These are phyloP conservation scores for Diddensiella transvaalensis DNA, from an alignment of 805 yeast species.

Conservation along the genomic window DNA sequence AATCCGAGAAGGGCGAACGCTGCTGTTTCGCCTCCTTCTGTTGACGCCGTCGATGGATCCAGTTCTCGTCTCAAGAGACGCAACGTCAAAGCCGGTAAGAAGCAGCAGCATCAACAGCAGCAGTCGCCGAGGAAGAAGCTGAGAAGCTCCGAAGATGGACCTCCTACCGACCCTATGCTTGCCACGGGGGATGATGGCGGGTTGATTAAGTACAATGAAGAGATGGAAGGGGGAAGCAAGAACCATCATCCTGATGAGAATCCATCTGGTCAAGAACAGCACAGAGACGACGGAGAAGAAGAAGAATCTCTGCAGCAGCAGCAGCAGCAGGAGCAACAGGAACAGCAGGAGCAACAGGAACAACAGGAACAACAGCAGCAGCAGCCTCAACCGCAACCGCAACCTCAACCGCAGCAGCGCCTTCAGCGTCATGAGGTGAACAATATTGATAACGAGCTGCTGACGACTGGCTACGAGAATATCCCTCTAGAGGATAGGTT, in stretches of 20 bases:
- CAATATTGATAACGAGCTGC: constrained; percentile 1
- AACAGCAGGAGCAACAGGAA: not conserved
- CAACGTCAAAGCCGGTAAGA: not conserved
- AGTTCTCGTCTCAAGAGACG: no score
- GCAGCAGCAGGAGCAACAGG: not conserved
- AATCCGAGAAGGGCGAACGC: no score
- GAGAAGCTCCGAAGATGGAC: not conserved
- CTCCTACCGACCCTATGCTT: constrained; percentile 5
- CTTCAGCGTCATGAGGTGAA: not conserved
- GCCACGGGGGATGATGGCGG: not conserved
- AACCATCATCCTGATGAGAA: not conserved
- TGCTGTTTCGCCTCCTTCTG: not conserved
- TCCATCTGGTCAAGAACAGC: not conserved
- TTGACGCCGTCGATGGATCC: not conserved
- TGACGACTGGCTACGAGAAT: not conserved
- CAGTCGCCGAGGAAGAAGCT: not conserved
- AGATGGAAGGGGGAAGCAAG: not conserved
- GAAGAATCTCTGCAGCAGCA: not conserved
- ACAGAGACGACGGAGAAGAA: not conserved
- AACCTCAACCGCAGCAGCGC: no score
- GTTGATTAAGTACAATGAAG: not conserved
- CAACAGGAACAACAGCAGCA: not conserved
- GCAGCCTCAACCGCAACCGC: not conserved
- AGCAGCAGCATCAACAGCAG: not conserved
- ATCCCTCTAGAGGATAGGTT: not conserved